Evolutionary conservation across 148 eudicot species (phyloP).

Genomic region (Silene latifolia): DNA sequence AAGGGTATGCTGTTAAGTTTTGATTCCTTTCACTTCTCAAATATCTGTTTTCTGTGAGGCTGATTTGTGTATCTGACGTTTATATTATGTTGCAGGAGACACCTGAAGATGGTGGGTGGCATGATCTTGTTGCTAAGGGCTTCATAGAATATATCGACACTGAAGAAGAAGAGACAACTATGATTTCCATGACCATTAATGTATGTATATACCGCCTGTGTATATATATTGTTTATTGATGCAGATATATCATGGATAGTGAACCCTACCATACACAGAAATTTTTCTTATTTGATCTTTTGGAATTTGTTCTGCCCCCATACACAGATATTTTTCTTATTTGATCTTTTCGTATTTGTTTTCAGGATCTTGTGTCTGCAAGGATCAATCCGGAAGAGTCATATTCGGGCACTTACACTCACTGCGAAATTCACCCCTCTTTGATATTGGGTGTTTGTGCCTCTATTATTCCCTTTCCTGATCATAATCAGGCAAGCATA

Average conservation of each 20-base stretch:
- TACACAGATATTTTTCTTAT: background rate
- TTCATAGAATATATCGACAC: constrained; percentile 92
- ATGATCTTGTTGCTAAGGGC: constrained; percentile 87
- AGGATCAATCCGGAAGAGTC: constrained; percentile 81
- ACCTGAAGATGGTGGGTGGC: constrained; percentile 95
- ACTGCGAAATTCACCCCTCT: constrained; percentile 98
- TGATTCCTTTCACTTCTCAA: background rate
- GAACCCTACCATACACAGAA: background rate
- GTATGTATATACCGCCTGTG: constrained; percentile 38
- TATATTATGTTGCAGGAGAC: constrained; percentile 55
- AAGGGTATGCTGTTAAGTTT: constrained; percentile 45
- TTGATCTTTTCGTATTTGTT: background rate
- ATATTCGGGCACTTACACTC: constrained; percentile 93
- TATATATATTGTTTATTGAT: background rate
- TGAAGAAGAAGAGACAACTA: constrained; percentile 98
- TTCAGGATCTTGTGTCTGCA: constrained; percentile 83
- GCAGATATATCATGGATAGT: background rate
- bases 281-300: background rate
- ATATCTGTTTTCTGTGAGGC: background rate
- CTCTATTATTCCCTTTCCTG: constrained; percentile 96
- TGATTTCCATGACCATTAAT: constrained; percentile 99
- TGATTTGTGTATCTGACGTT: constrained; percentile 6
- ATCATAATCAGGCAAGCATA: constrained; percentile 77
- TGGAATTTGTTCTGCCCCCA: background rate
- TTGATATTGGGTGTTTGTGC: constrained; percentile 98